A percentile compares a stretch with the other conserved stretches of the same genome.
These are phyloP conservation scores for Podila epigama DNA, from an alignment of 192 early-diverging fungal species.

Conservation along the genomic window DNA sequence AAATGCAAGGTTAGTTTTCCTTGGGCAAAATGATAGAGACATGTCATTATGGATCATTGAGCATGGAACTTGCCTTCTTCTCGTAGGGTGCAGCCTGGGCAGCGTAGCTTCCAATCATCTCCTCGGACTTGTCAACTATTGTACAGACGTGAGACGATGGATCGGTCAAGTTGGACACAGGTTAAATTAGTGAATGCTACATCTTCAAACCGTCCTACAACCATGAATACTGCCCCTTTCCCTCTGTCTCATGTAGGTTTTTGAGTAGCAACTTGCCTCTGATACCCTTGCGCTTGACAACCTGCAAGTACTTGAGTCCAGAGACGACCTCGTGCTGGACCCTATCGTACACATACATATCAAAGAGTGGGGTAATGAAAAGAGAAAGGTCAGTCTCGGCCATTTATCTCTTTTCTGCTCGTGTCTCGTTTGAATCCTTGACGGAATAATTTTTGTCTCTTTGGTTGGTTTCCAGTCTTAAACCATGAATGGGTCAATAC, in stretches of 20 bases:
- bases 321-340: slow-evolving; percentile 95
- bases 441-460: too few relatives aligned
- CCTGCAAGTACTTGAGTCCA: slow-evolving; percentile 94
- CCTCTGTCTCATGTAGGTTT: background rate
- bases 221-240: too few relatives aligned
- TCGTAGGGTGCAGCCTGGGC: slow-evolving; percentile 79
- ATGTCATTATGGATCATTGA: background rate
- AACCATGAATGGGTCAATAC: too few relatives aligned
- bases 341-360: slow-evolving; percentile 9
- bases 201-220: too few relatives aligned
- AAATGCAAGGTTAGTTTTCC: background rate
- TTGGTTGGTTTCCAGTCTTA: too few relatives aligned
- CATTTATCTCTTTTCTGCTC: background rate
- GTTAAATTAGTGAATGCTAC: too few relatives aligned
- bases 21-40: background rate
- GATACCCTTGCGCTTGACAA: slow-evolving; percentile 83
- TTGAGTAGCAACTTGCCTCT: slow-evolving; percentile 16
- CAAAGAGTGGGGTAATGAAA: background rate
- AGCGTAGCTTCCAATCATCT: slow-evolving; percentile 97
- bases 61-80: slow-evolving; percentile 67
- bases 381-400: background rate
- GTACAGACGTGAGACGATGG: background rate
- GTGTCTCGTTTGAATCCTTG: too few relatives aligned
- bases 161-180: too few relatives aligned
- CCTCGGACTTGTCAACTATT: slow-evolving; percentile 88